Evolutionary conservation across 2,329 filamentous ascomycete species (phyloP).

Genomic region (Ophiosphaerella korrae): DNA sequence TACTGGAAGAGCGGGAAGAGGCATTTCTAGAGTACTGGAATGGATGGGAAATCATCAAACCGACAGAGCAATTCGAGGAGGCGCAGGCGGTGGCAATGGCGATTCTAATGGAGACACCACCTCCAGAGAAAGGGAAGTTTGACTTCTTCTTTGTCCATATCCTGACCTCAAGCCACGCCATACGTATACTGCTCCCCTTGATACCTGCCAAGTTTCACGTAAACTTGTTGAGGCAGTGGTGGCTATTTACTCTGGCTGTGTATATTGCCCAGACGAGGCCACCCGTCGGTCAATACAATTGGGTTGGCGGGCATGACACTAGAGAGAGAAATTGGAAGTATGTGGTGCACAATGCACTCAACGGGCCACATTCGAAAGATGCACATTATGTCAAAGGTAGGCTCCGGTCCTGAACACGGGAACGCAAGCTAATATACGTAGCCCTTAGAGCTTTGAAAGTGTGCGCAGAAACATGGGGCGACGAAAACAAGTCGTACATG

Average conservation of each 20-base stretch:
- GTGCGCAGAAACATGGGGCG: constrained; percentile 73
- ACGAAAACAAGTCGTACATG: constrained; percentile 68
- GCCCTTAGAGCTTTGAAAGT: constrained; percentile 76
- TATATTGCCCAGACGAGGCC: constrained; percentile 80
- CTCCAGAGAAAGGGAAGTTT: constrained; percentile 58
- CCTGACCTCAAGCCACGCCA: constrained; percentile 78
- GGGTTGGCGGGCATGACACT: constrained; percentile 63
- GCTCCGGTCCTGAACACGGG: not conserved
- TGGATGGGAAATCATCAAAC: constrained; percentile 72
- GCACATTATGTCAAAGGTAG: constrained; percentile 83
- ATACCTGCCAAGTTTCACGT: constrained; percentile 76
- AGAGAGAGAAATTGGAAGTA: constrained; percentile 75
- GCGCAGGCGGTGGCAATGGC: constrained; percentile 65
- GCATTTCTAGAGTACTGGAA: constrained; percentile 89
- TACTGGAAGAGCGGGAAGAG: constrained; percentile 72
- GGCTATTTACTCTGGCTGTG: constrained; percentile 77
- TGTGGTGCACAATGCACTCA: constrained; percentile 72
- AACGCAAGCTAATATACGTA: constrained; percentile 37
- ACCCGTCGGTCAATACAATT: constrained; percentile 67
- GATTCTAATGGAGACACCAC: constrained; percentile 61
- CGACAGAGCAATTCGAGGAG: constrained; percentile 74
- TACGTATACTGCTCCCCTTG: constrained; percentile 81
- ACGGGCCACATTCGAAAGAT: constrained; percentile 70
- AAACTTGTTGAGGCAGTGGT: constrained; percentile 82
- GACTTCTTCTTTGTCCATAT: constrained; percentile 85